A percentile compares a stretch with the other conserved stretches of the same genome.
Evolutionary conservation across 495 filamentous ascomycete genomes (phyloP).

Genomic region (Trichoderma reesei): DNA sequence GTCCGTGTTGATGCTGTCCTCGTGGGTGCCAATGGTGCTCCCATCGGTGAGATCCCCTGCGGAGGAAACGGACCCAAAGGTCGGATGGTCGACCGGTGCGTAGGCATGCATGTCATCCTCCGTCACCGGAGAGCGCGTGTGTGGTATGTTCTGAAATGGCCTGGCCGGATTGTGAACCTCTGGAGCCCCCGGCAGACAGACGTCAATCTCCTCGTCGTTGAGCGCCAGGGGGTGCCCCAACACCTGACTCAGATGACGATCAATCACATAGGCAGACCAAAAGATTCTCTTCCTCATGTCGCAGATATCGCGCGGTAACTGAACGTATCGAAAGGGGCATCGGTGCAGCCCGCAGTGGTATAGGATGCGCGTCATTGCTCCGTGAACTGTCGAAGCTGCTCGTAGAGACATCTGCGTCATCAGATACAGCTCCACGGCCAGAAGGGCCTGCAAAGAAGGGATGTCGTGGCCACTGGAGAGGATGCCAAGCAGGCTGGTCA

Average conservation of each 20-base stretch:
- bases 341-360: constrained; percentile 1
- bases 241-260: neutral
- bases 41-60: neutral
- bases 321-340: constrained; percentile 5
- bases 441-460: neutral
- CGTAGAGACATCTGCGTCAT: constrained; percentile 6
- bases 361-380: constrained; percentile 3
- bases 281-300: constrained; percentile 7
- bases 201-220: neutral
- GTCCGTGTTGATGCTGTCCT: neutral
- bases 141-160: neutral
- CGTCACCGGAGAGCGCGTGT: neutral
- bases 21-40: neutral
- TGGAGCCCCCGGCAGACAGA: neutral
- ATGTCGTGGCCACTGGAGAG: constrained; percentile 1
- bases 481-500: neutral
- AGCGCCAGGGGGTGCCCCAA: neutral
- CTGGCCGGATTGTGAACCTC: neutral
- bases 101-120: neutral
- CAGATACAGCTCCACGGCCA: constrained; percentile 2
- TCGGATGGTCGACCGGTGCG: neutral
- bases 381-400: constrained; percentile 4
- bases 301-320: neutral
- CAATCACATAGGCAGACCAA: constrained; percentile 3
- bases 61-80: neutral